Evolutionary conservation across 1,284 basidiomycete genomes (phyloP), one percentile per base, ranked within the genome.

Genomic region (Malassezia equina): DNA sequence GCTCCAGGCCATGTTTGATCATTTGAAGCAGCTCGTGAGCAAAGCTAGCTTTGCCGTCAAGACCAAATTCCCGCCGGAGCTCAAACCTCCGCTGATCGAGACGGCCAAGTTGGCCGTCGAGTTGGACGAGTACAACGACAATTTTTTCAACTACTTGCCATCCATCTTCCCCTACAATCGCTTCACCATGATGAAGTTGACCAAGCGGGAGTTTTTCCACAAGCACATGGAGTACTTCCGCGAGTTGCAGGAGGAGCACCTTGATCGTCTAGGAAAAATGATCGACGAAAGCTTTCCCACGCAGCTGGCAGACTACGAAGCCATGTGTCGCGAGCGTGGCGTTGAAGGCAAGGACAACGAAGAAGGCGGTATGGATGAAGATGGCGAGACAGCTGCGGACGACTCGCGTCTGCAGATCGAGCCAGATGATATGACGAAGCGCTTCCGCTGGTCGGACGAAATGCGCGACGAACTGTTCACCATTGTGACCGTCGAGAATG

Each of bases 81-180:
- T 96, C 66, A 90, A 88, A 65, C 85, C 85, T 0, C 68, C 82
- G 4, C 81, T 95, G 6, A 78, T 81, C 28, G 76, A 82, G 28
- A 81, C 88, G 31, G 86, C 89, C 1, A 76, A 86, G 47, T 80
- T 84, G 48, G 91, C 91, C 0, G 83, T 93, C 65, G 79, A 82
- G 49, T 79, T 88, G 32, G 86, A 84, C 73, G 86, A 91, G 73
- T 93, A 90, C 76, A 85, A 89, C 66, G 88, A 91, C 19, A 83
- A 87, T 69, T 93, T 91, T 73, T 93, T 93, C 78, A 84, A 83
- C 67, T 78, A 85, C 33, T 85, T 94, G 82, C 88, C 90, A 0
- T 79, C 78, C 27, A 77, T 93, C 40, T 91, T 94, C 69, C 89
- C 89, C 0, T 93, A 93, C 73, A 94, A 94, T 76, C 85, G 86